phyloP scores from a whole-genome alignment of 225 moss, liverwort and hornwort genomes.

The Sphagnum contortum region DNA sequence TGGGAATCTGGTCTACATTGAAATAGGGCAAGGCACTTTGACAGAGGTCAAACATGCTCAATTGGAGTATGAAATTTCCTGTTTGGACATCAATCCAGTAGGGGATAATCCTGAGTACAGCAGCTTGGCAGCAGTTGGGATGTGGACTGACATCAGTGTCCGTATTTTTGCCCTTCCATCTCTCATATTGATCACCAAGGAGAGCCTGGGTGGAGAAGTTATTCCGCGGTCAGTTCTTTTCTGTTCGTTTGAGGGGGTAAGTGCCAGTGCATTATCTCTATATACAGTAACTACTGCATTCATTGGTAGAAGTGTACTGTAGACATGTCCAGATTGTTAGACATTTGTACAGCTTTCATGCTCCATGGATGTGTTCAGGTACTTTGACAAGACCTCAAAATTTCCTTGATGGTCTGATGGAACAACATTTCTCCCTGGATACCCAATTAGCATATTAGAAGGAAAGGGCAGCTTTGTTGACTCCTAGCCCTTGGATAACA shows the following conservation, averaged over 20 bases:
- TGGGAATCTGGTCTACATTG: constrained; percentile 93
- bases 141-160: constrained; percentile 99
- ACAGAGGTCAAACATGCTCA: constrained; percentile 75
- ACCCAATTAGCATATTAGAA: too few relatives aligned
- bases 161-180: constrained; percentile 88
- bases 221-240: constrained; percentile 97
- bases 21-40: constrained; percentile 73
- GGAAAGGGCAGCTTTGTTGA: too few relatives aligned
- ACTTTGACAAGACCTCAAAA: too few relatives aligned
- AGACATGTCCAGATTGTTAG: too few relatives aligned
- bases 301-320: too few relatives aligned
- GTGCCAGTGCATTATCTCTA: neutral
- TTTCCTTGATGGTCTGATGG: too few relatives aligned
- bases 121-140: constrained; percentile 91
- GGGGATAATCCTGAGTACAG: constrained; percentile 82
- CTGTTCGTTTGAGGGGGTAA: constrained; percentile 94
- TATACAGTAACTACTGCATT: too few relatives aligned
- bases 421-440: too few relatives aligned
- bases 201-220: constrained; percentile 91
- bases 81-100: constrained; percentile 91
- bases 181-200: constrained; percentile 72
- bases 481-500: too few relatives aligned
- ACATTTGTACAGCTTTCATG: too few relatives aligned
- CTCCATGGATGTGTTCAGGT: too few relatives aligned
- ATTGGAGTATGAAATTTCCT: constrained; percentile 93